Percentiles rank a stretch among this genome's conserved stretches.
These are phyloP conservation scores for Mycosphaerelloides madeirae DNA, from an alignment of 2,329 filamentous ascomycete species.

Conservation along the genomic window DNA sequence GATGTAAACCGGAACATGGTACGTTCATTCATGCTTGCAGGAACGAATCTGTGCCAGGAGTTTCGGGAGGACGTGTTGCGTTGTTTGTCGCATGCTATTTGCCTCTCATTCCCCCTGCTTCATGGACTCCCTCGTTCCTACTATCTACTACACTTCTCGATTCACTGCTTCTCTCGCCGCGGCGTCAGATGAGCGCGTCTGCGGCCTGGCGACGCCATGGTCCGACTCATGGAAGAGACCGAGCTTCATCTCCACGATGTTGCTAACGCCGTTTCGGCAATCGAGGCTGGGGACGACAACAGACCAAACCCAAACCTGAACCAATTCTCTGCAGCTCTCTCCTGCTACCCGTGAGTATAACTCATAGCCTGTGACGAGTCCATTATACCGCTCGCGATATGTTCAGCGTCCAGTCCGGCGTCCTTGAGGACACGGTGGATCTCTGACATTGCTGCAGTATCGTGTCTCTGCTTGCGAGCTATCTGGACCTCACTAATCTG, in stretches of 20 bases:
- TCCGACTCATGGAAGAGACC: constrained; percentile 39
- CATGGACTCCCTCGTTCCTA: neutral
- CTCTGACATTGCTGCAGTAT: constrained; percentile 53
- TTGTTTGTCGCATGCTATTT: neutral
- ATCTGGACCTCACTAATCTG: constrained; percentile 81
- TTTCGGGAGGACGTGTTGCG: neutral
- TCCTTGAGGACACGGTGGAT: constrained; percentile 11
- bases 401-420: neutral
- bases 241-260: constrained; percentile 18
- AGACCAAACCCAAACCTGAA: constrained; percentile 52
- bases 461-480: constrained; percentile 66
- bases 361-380: neutral
- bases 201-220: constrained; percentile 32
- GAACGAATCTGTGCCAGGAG: neutral
- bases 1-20: too few species aligned
- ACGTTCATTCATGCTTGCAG: neutral
- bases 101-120: neutral
- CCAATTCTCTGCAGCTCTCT: constrained; percentile 58
- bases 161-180: neutral
- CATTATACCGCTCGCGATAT: neutral
- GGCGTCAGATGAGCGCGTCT: constrained; percentile 11
- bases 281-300: constrained; percentile 23
- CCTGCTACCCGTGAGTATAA: constrained; percentile 62
- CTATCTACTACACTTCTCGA: neutral
- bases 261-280: constrained; percentile 13